Conservation (phyloP, 805 yeast species). For the Candida orba region DNA sequence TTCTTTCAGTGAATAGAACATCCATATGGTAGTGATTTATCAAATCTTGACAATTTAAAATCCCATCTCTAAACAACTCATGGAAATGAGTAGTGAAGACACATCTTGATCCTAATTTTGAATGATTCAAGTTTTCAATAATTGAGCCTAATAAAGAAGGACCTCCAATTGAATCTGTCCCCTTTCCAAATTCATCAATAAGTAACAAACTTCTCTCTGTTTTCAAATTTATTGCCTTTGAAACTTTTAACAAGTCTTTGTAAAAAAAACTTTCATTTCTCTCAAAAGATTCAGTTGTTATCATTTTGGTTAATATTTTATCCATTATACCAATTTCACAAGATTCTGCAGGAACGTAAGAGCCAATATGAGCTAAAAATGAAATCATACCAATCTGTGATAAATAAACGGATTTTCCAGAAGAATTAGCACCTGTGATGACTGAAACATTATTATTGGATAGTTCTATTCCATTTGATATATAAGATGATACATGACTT, state of each 20-base stretch:
- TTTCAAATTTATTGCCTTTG: constrained; percentile 32
- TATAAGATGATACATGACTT: constrained; percentile 29
- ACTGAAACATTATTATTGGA: constrained; percentile 25
- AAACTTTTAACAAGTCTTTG: constrained; percentile 40
- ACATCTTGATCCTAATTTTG: constrained; percentile 18
- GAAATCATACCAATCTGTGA: constrained; percentile 42
- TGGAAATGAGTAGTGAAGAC: constrained; percentile 38
- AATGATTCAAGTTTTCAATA: constrained; percentile 20
- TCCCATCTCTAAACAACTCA: constrained; percentile 28
- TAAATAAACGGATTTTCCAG: constrained; percentile 47
- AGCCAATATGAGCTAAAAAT: constrained; percentile 46
- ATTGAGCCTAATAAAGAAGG: constrained; percentile 37
- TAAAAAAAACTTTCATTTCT: constrained; percentile 42
- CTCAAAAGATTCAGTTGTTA: constrained; percentile 32
- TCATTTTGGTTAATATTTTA: constrained; percentile 39
- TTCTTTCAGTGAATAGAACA: constrained; percentile 15
- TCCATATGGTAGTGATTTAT: constrained; percentile 31
- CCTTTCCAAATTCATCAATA: constrained; percentile 50
- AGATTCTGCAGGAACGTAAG: constrained; percentile 42
- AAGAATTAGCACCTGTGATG: constrained; percentile 43
- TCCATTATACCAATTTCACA: constrained; percentile 43
- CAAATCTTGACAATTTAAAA: constrained; percentile 16
- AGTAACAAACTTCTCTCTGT: constrained; percentile 37
- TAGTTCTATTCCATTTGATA: constrained; percentile 35
- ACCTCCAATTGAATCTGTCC: constrained; percentile 41